phyloP scores from a whole-genome alignment of 768 basidiomycete genomes.

The Lactifluus rugatus region DNA sequence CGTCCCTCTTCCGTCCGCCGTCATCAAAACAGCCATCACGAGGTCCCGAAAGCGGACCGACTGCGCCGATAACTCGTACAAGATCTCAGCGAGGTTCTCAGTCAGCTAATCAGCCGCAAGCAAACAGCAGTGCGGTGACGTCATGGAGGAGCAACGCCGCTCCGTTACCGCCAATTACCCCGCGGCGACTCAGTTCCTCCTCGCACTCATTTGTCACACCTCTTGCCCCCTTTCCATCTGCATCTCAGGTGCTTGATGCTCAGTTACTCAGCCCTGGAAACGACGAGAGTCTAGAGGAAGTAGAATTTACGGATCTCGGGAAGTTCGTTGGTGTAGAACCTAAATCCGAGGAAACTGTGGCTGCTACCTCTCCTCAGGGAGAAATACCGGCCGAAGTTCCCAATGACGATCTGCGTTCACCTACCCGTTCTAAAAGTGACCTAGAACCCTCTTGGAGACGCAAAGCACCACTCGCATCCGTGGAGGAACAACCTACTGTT shows the following conservation, averaged over 20 bases:
- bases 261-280: slow-evolving; percentile 33
- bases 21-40: slow-evolving; percentile 25
- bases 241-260: slow-evolving; percentile 28
- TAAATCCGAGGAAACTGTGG: slow-evolving; percentile 14
- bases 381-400: slow-evolving; percentile 19
- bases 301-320: slow-evolving; percentile 71
- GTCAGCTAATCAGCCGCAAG: neutral
- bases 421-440: slow-evolving; percentile 26
- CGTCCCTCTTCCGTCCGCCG: slow-evolving; percentile 20
- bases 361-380: slow-evolving; percentile 7
- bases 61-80: slow-evolving; percentile 6
- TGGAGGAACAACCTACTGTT: slow-evolving; percentile 10
- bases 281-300: slow-evolving; percentile 63
- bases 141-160: slow-evolving; percentile 58
- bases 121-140: slow-evolving; percentile 31
- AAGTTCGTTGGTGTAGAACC: slow-evolving; percentile 47
- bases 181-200: slow-evolving; percentile 17
- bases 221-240: slow-evolving; percentile 25
- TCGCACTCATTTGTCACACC: slow-evolving; percentile 26
- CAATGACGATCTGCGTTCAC: slow-evolving; percentile 33
- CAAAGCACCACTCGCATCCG: slow-evolving; percentile 14
- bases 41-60: slow-evolving; percentile 2
- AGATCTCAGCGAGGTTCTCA: slow-evolving; percentile 19
- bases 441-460: slow-evolving; percentile 38
- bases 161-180: slow-evolving; percentile 26